phyloP scores from a whole-genome alignment of 306 rosid species.

The Spatholobus suberectus region DNA sequence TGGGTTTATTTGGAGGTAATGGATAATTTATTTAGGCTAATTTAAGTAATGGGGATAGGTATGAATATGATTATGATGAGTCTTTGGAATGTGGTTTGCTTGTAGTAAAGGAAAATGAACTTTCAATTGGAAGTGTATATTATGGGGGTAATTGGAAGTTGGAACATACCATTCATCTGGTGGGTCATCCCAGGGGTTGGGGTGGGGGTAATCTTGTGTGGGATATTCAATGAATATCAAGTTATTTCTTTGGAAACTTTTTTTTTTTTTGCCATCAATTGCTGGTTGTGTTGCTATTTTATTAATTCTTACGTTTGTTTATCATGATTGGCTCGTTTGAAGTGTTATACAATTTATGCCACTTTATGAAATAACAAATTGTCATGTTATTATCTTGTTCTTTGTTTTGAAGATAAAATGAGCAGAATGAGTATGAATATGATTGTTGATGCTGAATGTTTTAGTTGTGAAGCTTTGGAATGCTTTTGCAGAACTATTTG shows the following conservation, averaged over 20 bases:
- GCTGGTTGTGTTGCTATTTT: background rate
- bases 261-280: background rate
- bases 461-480: background rate
- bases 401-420: constrained; percentile 12
- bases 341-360: background rate
- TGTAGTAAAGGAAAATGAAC: constrained; percentile 47
- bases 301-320: background rate
- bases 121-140: constrained; percentile 51
- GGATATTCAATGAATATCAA: background rate
- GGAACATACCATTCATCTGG: constrained; percentile 57
- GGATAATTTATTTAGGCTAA: background rate
- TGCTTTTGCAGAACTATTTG: background rate
- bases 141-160: constrained; percentile 57
- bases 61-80: constrained; percentile 43
- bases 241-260: background rate
- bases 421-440: background rate
- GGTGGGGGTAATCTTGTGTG: background rate
- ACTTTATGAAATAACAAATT: background rate
- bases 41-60: constrained; percentile 43
- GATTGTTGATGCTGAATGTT: background rate
- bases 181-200: background rate
- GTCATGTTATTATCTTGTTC: background rate
- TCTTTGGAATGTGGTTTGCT: constrained; percentile 49
- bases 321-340: background rate
- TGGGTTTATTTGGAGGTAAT: constrained; percentile 54